Base-by-base conservation (phyloP, 2,329 filamentous ascomycete genomes). In the Colletotrichum sp. region DNA sequence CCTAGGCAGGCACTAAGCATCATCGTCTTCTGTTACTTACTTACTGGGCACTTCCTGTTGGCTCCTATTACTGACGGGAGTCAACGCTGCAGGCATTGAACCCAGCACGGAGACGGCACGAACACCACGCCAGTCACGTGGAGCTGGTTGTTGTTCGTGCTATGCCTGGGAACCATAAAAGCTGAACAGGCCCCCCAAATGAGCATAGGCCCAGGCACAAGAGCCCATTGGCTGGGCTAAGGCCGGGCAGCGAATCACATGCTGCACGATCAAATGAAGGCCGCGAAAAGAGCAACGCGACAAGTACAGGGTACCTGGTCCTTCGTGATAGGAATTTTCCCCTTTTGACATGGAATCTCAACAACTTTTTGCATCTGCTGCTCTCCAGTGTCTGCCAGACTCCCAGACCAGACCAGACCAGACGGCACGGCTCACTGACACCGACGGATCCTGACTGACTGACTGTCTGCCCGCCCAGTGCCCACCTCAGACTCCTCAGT, bases 321-420 rank as follows among this genome's bases (percentile, higher is more conserved):
- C 75, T 64, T 70, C 55, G 59, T 32, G 75, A 68, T 76, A 62
- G 75, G 73, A 79, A 78, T 76, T 79, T 78, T 77, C 78, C 78
- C 78, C 74, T 78, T 79, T 79, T 75, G 75, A 75, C 72, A 24
- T 52, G 44, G 44, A 69, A 77, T 68, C 64, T 75, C 72, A 72
- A 72, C 76, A 79, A 78, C 76, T 78, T 78, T 79, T 78, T 62
- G 75, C 78, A 60, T 72, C 65, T 64, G 32, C 30, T 75, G 49
- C 68, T 71, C 2, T 59, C 55, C 55, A 59, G 15, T 59, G 21
- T 28, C 55, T 52, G n/a, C n/a, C 44, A 52, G 44, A 24, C 44
- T 52, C 44, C 44, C 44, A 52, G 44, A 1, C 44, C 44, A 49
- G 39, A 49, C 36, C 36, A 44, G 39, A n/a, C 39, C 44, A 24